Evolutionary conservation across 192 early-diverging fungal genomes (phyloP).

Genomic region (Martensiomyces pterosporus): DNA sequence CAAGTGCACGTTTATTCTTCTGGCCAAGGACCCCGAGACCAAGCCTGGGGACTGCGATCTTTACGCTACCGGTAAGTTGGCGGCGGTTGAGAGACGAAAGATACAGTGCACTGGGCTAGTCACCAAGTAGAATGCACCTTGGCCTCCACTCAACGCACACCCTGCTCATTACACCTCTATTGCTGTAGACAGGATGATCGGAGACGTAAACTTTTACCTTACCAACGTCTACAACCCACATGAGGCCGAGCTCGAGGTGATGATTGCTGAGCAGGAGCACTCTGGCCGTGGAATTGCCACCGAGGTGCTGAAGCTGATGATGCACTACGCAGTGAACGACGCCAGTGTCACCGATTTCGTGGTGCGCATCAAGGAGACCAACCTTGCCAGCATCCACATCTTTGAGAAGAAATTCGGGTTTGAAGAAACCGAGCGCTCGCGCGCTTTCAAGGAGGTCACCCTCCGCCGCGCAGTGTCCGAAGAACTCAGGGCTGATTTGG

Average conservation of each 20-base stretch:
- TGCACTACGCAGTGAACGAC: conserved; percentile 47
- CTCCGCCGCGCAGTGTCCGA: conserved; percentile 24
- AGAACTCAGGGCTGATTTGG: conserved; percentile 9
- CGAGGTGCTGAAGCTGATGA: conserved; percentile 46
- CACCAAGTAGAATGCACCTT: no score
- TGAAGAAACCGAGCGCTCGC: conserved; percentile 34
- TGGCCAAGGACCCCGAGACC: conserved; percentile 13
- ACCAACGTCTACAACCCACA: conserved; percentile 71
- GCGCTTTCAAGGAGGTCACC: conserved; percentile 42
- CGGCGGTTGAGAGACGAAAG: no score
- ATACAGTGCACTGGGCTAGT: no score
- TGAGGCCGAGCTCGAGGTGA: conserved; percentile 87
- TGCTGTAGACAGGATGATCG: conserved; percentile 91
- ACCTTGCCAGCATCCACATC: conserved; percentile 40
- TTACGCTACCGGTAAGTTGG: conserved; percentile 12
- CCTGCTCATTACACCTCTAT: no score
- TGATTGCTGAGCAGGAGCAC: conserved; percentile 71
- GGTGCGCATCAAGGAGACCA: conserved; percentile 48
- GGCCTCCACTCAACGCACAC: no score
- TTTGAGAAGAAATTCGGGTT: conserved; percentile 43
- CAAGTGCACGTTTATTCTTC: conserved; percentile 77
- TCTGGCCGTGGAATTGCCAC: conserved; percentile 36
- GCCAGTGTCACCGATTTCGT: conserved; percentile 39
- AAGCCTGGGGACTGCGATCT: background rate
- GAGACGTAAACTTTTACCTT: conserved; percentile 93